A percentile compares a stretch with the other conserved stretches of the same genome.
Evolutionary conservation across 805 yeast genomes (phyloP).

Genomic region (Lipomyces yamanashiensis): DNA sequence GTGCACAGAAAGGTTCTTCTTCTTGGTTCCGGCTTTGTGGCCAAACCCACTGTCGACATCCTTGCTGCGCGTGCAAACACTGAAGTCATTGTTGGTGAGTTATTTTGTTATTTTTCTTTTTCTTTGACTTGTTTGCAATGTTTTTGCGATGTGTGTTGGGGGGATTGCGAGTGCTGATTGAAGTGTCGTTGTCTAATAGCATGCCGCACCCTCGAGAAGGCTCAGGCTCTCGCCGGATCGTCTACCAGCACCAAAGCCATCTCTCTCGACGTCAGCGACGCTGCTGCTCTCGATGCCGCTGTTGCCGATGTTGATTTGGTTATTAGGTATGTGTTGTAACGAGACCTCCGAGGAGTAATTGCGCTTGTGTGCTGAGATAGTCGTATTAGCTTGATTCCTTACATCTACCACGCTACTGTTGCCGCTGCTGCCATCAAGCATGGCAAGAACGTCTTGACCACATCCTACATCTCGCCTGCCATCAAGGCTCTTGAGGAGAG

Average conservation of each 20-base stretch:
- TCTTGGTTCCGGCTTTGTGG: constrained; percentile 81
- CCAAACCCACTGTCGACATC: constrained; percentile 97
- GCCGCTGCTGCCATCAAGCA: constrained; percentile 90
- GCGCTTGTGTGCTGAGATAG: neutral
- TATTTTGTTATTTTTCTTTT: constrained; percentile 8
- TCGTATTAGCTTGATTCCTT: constrained; percentile 70
- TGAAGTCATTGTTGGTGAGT: constrained; percentile 75
- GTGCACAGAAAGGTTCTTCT: constrained; percentile 34
- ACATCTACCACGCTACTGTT: constrained; percentile 90
- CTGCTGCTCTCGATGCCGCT: constrained; percentile 73
- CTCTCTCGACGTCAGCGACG: constrained; percentile 86
- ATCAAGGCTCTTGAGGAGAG: constrained; percentile 35
- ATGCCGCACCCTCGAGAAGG: constrained; percentile 88
- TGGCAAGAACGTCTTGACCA: constrained; percentile 84
- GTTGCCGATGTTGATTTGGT: constrained; percentile 81
- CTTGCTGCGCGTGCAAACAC: constrained; percentile 74
- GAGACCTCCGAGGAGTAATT: neutral
- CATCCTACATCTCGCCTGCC: constrained; percentile 80
- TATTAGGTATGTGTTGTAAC: constrained; percentile 58
- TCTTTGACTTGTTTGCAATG: neutral
- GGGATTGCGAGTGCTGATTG: neutral
- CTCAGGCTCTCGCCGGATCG: constrained; percentile 81
- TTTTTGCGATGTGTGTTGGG: neutral
- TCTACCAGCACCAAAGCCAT: constrained; percentile 69
- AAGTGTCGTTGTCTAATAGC: constrained; percentile 50